Conservation (phyloP, 768 basidiomycete genomes). For the Rhodotorula graminis region DNA sequence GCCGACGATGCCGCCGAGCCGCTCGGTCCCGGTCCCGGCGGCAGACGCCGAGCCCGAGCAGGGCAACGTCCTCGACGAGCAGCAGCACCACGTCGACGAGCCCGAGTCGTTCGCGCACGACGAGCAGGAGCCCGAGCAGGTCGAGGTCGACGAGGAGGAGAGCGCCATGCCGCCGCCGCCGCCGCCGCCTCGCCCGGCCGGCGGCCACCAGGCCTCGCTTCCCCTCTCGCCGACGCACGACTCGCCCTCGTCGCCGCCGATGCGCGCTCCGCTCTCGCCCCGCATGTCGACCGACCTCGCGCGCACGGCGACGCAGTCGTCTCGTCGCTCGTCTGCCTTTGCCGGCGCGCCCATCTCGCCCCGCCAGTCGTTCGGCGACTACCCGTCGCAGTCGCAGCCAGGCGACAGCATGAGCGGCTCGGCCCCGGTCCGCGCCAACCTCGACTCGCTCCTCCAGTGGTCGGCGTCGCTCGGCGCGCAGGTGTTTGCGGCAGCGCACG, state of each 20-base stretch:
- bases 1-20: slow-evolving; percentile 13
- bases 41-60: neutral
- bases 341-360: slow-evolving; percentile 1
- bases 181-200: slow-evolving; percentile 23
- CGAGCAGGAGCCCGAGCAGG: neutral
- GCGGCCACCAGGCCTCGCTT: slow-evolving; percentile 10
- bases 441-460: slow-evolving; percentile 2
- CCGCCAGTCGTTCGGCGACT: slow-evolving; percentile 3
- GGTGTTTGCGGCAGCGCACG: slow-evolving; percentile 36
- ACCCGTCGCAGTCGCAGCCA: neutral
- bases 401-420: slow-evolving; percentile 6
- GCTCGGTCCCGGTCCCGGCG: slow-evolving; percentile 11
- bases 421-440: neutral
- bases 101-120: slow-evolving; percentile 6
- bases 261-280: neutral
- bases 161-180: slow-evolving; percentile 24
- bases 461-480: slow-evolving; percentile 32
- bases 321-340: neutral
- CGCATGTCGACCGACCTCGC: neutral
- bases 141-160: neutral
- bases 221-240: neutral
- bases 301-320: slow-evolving; percentile 9
- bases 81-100: slow-evolving; percentile 15
- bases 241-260: neutral
- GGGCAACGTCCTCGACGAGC: neutral